Evolutionary conservation across 2,329 filamentous ascomycete species (phyloP), one percentile per base, ranked within the genome.

Genomic region (Myrmaecium sp.): DNA sequence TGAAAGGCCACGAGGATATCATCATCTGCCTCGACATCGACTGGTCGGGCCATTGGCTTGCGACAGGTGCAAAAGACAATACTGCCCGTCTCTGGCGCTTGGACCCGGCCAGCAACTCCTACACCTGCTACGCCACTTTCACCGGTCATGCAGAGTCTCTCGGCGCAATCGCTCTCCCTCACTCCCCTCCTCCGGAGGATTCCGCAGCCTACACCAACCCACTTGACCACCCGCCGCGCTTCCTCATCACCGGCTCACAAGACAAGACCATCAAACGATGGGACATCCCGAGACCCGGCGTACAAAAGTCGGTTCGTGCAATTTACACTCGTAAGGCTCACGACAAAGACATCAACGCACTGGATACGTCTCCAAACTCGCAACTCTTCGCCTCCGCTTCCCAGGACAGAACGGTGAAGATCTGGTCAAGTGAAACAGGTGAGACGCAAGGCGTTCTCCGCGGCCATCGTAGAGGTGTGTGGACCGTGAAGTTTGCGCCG

Each of bases 331-430:
- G 89, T 30, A 92, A 94, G 52, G 89, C 89, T 1, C 89, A 98
- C 52, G 89, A 98, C 46, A 98, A 98, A 49, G 89, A 98, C 39
- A 98, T 98, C 54, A 98, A 98, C 42, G 83, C 89, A 3, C 68
- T 98, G 26, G 82, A 91, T 36, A 64, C 89, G 7, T 80, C 83
- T 36, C 66, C 72, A 13, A 63, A 67, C 2, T 70, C 69, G 4
- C 69, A 73, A n/a, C 55, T 94, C 1, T 95, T 98, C 44, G 91
- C 86, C 3, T 94, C 89, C 1, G 86, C 89, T 16, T 95, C 86
- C 4, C 89, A 98, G 54, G 89, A 98, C 49, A 80, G 83, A 38
- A 91, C 82, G 0, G 83, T 95, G 38, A 98, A 95, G 57, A 89
- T 98, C 32, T 98, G 86, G 78, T 89, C 84, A 5, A 65, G 76